A percentile compares a stretch with the other conserved stretches of the same genome.
Conservation (phyloP, 179 eudicot species). For the Nepenthes alata region DNA sequence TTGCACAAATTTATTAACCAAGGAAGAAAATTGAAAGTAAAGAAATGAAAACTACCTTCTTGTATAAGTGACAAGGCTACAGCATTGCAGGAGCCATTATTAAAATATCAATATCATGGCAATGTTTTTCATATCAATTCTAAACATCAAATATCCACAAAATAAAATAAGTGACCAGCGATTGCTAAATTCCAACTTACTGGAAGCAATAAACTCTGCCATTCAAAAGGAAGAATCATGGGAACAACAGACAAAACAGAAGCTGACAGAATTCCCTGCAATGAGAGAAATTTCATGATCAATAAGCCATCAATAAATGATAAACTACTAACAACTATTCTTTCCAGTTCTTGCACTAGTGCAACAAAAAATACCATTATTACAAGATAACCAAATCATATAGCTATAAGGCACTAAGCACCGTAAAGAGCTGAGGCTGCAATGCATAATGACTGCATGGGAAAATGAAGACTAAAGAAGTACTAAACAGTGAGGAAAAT, state of each 20-base stretch:
- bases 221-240: conserved; percentile 88
- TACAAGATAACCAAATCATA: too few species aligned
- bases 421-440: too few species aligned
- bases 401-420: too few species aligned
- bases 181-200: conserved; percentile 26
- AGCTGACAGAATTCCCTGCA: conserved; percentile 74
- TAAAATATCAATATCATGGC: too few species aligned
- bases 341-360: background rate
- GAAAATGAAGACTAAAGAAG: too few species aligned
- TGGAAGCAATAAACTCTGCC: conserved; percentile 94
- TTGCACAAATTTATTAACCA: too few species aligned
- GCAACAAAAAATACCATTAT: background rate
- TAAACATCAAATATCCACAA: background rate
- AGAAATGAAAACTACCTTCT: too few species aligned
- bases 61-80: too few species aligned
- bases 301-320: background rate
- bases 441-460: too few species aligned
- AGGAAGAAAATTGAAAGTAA: too few species aligned
- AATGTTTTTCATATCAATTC: background rate
- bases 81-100: too few species aligned
- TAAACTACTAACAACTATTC: background rate
- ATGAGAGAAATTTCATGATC: conserved; percentile 5
- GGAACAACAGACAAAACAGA: conserved; percentile 63
- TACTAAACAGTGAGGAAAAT: too few species aligned
- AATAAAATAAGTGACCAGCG: background rate